Base-by-base conservation (phyloP, 805 yeast genomes). In the Teunomyces aglyptinius region DNA sequence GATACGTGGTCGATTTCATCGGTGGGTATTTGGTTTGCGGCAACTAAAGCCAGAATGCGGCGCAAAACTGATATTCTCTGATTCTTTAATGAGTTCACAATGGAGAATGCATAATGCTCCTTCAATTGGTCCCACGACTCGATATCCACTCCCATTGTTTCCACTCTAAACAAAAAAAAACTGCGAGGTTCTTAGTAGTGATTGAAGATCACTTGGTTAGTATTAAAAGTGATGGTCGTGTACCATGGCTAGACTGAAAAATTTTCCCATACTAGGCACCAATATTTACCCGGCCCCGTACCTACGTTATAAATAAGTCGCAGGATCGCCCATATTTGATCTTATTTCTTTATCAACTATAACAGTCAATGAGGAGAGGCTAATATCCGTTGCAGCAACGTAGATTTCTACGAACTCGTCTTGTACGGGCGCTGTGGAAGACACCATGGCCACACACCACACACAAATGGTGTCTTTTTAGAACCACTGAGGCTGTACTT, bases 341-440 rank as follows among this genome's bases (percentile, higher is more conserved):
- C 19, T 18, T 18, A 22, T 7, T 11, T 69, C 73, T 49, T 58
- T 57, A 75, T 74, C 82, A 77, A 76, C 82, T 77, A 77, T 73
- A 67, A 73, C 81, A 77, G 81, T 74, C 81, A 67, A 73, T 75
- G 81, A 78, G 64, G 81, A 75, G 56, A 66, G 76, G 68, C 70
- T 67, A 58, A 59, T 65, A 62, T 63, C 77, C 72, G 69, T 63
- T 65, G 55, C 66, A 68, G 72, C 59, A 52, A 57, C 39, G 48
- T n/a, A 13, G 22, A 12, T 15, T 22, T 31, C 33, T 47, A 40
- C 53, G 47, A 48, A 54, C 50, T 32, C 56, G 51, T 49, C 41
- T 59, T 26, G 49, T 43, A 59, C 63, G 80, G 77, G 77, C 78
- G 73, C 70, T 75, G 81, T 65, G 78, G 80, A 77, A 48, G 70